Base-by-base conservation (phyloP, 2,329 filamentous ascomycete genomes). In the Epichloe gansuensis region DNA sequence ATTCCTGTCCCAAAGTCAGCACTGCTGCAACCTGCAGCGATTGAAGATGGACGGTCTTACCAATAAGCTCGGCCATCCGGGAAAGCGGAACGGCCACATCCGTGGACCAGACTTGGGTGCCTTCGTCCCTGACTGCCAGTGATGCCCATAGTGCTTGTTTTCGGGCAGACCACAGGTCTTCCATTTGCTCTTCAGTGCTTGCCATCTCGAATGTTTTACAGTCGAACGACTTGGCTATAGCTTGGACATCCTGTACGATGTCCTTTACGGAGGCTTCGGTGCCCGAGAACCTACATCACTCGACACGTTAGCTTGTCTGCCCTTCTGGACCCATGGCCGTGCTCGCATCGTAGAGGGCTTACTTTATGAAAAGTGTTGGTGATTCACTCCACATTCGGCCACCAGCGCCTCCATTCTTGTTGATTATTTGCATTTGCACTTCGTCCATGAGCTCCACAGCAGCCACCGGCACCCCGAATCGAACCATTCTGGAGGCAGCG, bases 31-130 rank as follows among this genome's bases (percentile, higher is more conserved):
- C 23, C 5, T 13, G 11, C 8, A 11, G 8, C 12, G 15, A 31
- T n/a, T 25, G 27, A 17, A 45, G 27, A 3, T 25, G n/a, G 9
- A 46, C 21, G 31, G 11, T 49, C 59, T 54, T 51, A 61, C 66
- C 67, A 47, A 90, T 86, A 51, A 89, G 84, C 57, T 85, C 80
- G 1, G 85, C 80, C 55, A 91, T 68, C 40, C 74, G 73, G 15
- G 81, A 86, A 47, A 90, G 80, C 0, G 86, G 86, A 0, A 90
- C 87, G 0, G 86, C 86, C 21, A 90, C 86, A 62, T 91, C 87
- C 0, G 86, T 91, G 0, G 85, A 87, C 85, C 85, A 89, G 27
- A 89, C 78, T 58, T 84, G 77, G 2, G 74, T 73, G 0, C 75
- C 74, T 25, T 77, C 70, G 47, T 78, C 72, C 53, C 75, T 75